Percentiles rank a stretch among this genome's conserved stretches.
Conservation (phyloP, 176 grass and related monocot species). For the Oryza australiensis region DNA sequence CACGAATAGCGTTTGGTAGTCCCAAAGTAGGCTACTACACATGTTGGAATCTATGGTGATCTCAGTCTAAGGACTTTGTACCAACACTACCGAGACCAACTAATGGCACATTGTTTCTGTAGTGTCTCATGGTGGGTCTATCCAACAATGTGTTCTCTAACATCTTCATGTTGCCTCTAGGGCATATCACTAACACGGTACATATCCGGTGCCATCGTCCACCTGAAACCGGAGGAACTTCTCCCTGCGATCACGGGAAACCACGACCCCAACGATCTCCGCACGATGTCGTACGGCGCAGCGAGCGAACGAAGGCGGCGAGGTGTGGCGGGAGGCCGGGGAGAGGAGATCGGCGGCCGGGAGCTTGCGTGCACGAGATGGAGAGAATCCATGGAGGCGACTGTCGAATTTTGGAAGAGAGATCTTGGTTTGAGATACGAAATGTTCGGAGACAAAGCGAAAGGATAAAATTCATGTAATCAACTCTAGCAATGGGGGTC, state of each 20-base stretch:
- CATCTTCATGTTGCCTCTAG: too few species aligned
- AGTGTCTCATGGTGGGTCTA: too few species aligned
- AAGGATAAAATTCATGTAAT: background rate
- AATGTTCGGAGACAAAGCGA: background rate
- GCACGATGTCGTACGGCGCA: constrained; percentile 32
- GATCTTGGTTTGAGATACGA: background rate
- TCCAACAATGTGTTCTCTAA: too few species aligned
- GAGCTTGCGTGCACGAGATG: constrained; percentile 57
- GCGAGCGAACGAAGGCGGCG: constrained; percentile 42
- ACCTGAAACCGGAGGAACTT: constrained; percentile 69
- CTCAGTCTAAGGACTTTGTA: too few species aligned
- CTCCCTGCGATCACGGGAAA: constrained; percentile 47
- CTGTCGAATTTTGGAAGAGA: background rate
- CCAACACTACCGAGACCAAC: too few species aligned
- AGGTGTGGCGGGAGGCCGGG: constrained; percentile 30
- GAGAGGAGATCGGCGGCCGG: constrained; percentile 65
- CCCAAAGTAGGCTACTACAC: too few species aligned
- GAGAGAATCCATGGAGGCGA: constrained; percentile 39
- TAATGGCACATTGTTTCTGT: too few species aligned
- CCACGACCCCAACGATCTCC: constrained; percentile 62
- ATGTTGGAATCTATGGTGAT: too few species aligned
- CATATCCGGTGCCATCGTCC: constrained; percentile 76
- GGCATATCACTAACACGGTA: too few species aligned
- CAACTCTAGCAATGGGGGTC: background rate
- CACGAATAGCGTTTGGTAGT: too few species aligned